A percentile compares a stretch with the other conserved stretches of the same genome.
These are phyloP conservation scores for Fomitiporia mediterranea DNA, from an alignment of 1,284 basidiomycete species.

Conservation along the genomic window DNA sequence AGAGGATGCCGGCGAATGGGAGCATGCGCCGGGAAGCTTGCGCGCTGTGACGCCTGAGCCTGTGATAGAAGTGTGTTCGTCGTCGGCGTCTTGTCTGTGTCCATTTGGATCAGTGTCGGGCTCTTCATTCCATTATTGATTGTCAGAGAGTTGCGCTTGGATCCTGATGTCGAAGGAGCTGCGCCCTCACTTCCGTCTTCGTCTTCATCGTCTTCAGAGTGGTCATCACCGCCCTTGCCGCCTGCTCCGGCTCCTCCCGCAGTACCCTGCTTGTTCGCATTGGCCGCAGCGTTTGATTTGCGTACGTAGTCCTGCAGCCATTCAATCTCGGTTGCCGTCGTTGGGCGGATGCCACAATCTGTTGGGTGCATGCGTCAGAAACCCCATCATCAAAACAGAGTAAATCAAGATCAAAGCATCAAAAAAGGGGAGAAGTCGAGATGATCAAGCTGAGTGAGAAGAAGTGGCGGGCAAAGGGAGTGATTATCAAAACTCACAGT, in stretches of 20 bases:
- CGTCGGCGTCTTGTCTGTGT: conserved; percentile 80
- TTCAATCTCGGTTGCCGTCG: conserved; percentile 82
- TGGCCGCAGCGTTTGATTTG: conserved; percentile 76
- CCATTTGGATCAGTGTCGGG: conserved; percentile 48
- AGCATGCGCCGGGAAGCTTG: conserved; percentile 60
- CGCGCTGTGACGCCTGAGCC: conserved; percentile 62
- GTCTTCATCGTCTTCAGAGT: conserved; percentile 78
- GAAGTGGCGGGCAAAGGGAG: neutral
- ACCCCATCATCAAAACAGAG: conserved; percentile 13
- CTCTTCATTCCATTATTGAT: conserved; percentile 61
- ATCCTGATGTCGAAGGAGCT: conserved; percentile 53
- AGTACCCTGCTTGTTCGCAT: conserved; percentile 60
- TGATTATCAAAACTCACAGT: conserved; percentile 53
- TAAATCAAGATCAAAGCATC: conserved; percentile 8
- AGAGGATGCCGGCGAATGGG: conserved; percentile 65
- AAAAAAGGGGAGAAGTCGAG: conserved; percentile 23
- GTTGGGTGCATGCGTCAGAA: conserved; percentile 19
- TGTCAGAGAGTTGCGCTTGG: conserved; percentile 69
- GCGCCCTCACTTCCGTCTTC: conserved; percentile 66
- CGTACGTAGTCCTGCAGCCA: conserved; percentile 87
- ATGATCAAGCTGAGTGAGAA: conserved; percentile 8
- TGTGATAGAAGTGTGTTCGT: conserved; percentile 70
- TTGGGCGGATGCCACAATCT: conserved; percentile 89
- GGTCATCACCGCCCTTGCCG: conserved; percentile 48
- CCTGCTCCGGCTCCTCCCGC: conserved; percentile 41